A percentile compares a stretch with the other conserved stretches of the same genome.
Conservation (phyloP, 2,329 filamentous ascomycete species). For the Stenocarpella maydis region DNA sequence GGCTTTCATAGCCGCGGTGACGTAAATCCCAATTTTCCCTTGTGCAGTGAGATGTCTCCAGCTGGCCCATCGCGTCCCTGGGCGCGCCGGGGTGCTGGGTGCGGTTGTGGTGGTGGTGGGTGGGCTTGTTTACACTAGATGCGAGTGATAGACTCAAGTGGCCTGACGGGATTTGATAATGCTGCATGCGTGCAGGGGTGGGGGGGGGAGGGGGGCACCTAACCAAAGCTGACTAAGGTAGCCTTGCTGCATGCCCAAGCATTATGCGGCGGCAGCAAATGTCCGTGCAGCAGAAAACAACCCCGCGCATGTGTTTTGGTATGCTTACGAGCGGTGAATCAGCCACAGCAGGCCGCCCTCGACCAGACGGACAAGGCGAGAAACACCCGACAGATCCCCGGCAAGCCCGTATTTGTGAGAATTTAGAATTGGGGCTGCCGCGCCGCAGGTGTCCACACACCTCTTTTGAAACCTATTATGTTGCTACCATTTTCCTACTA, state of each 20-base stretch:
- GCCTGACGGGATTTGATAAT: conserved; percentile 6
- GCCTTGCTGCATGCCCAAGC: no score
- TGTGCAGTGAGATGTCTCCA: background rate
- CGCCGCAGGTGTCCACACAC: background rate
- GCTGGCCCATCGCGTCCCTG: background rate
- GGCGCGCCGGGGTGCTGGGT: background rate
- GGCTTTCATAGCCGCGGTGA: background rate
- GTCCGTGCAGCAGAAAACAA: no score
- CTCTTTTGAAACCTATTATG: background rate
- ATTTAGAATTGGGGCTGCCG: conserved; percentile 6
- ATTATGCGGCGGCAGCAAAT: no score
- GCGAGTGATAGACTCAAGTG: no score
- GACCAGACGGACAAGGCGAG: conserved; percentile 3
- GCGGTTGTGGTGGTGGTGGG: background rate
- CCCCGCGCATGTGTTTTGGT: background rate
- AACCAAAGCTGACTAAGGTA: background rate
- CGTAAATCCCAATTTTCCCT: background rate
- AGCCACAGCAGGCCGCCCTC: background rate
- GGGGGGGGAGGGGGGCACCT: no score
- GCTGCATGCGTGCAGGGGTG: background rate
- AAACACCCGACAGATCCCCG: conserved; percentile 3
- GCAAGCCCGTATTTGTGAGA: conserved; percentile 22
- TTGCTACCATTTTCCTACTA: background rate
- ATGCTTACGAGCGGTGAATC: conserved; percentile 24
- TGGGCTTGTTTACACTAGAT: background rate